These are phyloP conservation scores for Plasmopara muralis DNA, from an alignment of 352 stramenopile genomes.

Conservation along the genomic window DNA sequence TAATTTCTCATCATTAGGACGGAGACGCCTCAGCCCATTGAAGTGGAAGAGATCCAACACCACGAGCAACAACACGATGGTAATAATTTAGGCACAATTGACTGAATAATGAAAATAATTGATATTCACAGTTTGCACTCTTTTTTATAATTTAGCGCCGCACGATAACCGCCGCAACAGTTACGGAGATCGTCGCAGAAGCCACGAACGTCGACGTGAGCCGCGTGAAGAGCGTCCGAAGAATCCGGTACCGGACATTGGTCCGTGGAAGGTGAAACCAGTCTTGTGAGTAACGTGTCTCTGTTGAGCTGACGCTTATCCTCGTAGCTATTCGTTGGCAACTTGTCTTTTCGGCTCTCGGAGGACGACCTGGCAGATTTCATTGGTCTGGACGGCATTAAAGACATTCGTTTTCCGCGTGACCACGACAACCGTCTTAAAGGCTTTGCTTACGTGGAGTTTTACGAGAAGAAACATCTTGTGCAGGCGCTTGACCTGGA, in stretches of 20 bases:
- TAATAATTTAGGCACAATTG: conserved; percentile 6
- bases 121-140: neutral
- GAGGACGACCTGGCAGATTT: conserved; percentile 73
- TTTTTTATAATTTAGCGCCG: conserved; percentile 13
- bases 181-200: conserved; percentile 19
- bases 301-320: neutral
- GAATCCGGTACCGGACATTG: conserved; percentile 68
- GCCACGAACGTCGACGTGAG: conserved; percentile 34
- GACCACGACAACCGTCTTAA: conserved; percentile 65
- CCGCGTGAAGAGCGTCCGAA: conserved; percentile 48
- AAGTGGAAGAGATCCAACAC: conserved; percentile 33
- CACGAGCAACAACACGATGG: conserved; percentile 26
- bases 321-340: conserved; percentile 69
- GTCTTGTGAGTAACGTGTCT: conserved; percentile 1
- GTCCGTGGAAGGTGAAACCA: conserved; percentile 63
- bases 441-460: conserved; percentile 85
- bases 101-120: no score
- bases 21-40: conserved; percentile 29
- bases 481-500: conserved; percentile 61
- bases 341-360: conserved; percentile 63
- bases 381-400: conserved; percentile 46
- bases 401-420: conserved; percentile 63
- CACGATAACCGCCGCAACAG: conserved; percentile 2
- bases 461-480: conserved; percentile 56
- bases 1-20: conserved; percentile 15